Percentiles rank a stretch among this genome's conserved stretches.
Conservation (phyloP, 148 eudicot species). For the Rhododendron ovatum region DNA sequence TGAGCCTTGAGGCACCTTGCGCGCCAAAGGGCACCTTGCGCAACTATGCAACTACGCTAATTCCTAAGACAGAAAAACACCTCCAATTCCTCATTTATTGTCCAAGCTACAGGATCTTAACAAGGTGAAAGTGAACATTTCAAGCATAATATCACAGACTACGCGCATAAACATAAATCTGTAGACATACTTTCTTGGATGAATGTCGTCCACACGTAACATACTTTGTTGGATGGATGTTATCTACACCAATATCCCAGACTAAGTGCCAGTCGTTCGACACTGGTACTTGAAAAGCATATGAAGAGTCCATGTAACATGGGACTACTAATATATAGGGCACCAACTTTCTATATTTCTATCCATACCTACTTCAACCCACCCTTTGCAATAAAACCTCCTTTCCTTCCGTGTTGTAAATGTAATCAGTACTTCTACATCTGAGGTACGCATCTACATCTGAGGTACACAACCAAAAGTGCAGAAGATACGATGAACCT, state of each 20-base stretch:
- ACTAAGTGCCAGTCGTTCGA: neutral
- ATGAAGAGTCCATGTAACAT: neutral
- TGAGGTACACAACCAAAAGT: neutral
- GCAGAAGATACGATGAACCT: neutral
- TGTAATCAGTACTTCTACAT: neutral
- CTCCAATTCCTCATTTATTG: no score
- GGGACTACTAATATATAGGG: neutral
- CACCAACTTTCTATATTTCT: neutral
- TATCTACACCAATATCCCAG: neutral
- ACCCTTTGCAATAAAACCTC: neutral
- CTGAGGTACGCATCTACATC: neutral
- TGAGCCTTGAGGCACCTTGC: no score
- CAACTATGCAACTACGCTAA: no score
- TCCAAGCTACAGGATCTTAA: no score
- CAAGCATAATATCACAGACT: neutral
- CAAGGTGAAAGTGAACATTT: no score
- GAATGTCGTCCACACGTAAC: no score
- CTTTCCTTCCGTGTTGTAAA: neutral
- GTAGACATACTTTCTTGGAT: neutral
- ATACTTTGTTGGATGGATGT: neutral
- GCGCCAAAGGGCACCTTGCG: no score
- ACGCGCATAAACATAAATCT: neutral
- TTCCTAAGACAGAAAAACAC: no score
- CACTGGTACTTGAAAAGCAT: neutral
- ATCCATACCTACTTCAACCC: neutral